Conservation (phyloP, 2,329 filamentous ascomycete genomes). For the Atkinsonella texensis region DNA sequence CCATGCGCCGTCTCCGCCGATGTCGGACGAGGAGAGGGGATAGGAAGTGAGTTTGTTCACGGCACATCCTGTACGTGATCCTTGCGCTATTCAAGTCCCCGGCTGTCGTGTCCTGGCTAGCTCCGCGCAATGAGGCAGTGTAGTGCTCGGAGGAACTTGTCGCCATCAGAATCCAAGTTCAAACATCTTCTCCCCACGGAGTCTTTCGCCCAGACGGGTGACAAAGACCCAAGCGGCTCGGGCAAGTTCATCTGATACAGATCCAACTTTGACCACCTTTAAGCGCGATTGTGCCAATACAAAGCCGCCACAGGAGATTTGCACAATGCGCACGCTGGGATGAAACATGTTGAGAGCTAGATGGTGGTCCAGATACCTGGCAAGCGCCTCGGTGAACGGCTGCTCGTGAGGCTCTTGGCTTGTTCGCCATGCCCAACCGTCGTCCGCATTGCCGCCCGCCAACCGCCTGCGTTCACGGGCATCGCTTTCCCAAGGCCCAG, state of each 20-base stretch:
- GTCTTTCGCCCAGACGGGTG: slow-evolving; percentile 22
- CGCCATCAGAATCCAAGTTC: slow-evolving; percentile 3
- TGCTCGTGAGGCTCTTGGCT: slow-evolving; percentile 12
- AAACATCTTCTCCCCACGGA: slow-evolving; percentile 14
- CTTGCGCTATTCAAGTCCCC: not conserved
- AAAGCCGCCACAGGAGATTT: slow-evolving; percentile 45
- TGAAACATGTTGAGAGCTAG: slow-evolving; percentile 44
- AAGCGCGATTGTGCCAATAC: slow-evolving; percentile 39
- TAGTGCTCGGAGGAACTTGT: not conserved
- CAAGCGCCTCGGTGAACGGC: slow-evolving; percentile 39
- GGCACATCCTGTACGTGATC: no score
- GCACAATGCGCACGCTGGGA: slow-evolving; percentile 37
- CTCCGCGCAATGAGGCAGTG: not conserved
- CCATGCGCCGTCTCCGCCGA: not conserved
- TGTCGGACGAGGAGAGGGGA: slow-evolving; percentile 1
- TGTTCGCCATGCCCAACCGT: slow-evolving; percentile 40
- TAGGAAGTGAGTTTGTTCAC: not conserved
- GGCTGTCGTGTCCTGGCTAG: not conserved
- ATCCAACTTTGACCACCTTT: slow-evolving; percentile 29
- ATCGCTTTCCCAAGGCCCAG: slow-evolving; percentile 19
- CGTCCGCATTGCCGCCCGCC: slow-evolving; percentile 34
- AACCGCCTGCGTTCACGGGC: slow-evolving; percentile 29
- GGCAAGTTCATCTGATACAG: slow-evolving; percentile 18
- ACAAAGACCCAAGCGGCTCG: slow-evolving; percentile 27
- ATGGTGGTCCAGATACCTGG: slow-evolving; percentile 37